phyloP scores from a whole-genome alignment of 1,284 basidiomycete species.

The Tilletia caries region DNA sequence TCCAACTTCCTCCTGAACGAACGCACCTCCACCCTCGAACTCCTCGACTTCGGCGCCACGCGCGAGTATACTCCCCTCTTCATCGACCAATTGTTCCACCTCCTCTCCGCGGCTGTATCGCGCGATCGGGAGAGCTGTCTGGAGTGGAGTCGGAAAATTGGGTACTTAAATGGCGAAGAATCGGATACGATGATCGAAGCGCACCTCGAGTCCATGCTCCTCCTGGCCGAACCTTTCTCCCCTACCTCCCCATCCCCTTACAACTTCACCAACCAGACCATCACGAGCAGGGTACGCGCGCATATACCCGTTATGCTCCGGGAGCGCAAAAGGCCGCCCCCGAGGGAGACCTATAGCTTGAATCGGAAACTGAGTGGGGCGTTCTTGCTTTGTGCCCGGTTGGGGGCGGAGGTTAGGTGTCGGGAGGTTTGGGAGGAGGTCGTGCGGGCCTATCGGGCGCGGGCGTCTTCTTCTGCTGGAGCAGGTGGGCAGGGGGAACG shows the following conservation, averaged over 20 bases:
- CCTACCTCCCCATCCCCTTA: slow-evolving; percentile 63
- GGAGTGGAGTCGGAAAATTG: slow-evolving; percentile 71
- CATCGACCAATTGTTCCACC: slow-evolving; percentile 79
- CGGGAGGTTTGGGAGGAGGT: slow-evolving; percentile 57
- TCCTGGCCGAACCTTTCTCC: slow-evolving; percentile 75
- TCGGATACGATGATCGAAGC: slow-evolving; percentile 82
- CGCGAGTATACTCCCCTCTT: slow-evolving; percentile 80
- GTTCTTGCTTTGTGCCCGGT: slow-evolving; percentile 81
- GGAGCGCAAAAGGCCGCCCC: slow-evolving; percentile 85
- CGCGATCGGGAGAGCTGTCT: slow-evolving; percentile 71
- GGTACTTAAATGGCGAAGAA: slow-evolving; percentile 88
- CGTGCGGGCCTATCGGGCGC: slow-evolving; percentile 20
- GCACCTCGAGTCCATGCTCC: slow-evolving; percentile 75
- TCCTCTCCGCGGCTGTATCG: slow-evolving; percentile 73
- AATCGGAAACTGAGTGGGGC: slow-evolving; percentile 93
- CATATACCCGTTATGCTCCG: slow-evolving; percentile 88
- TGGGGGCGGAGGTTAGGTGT: slow-evolving; percentile 74
- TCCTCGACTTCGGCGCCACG: slow-evolving; percentile 95
- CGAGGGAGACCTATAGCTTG: slow-evolving; percentile 87
- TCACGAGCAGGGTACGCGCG: slow-evolving; percentile 70
- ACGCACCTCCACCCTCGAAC: slow-evolving; percentile 62
- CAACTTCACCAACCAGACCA: slow-evolving; percentile 66
- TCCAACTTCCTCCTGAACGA: slow-evolving; percentile 91
- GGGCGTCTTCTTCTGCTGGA: not conserved
- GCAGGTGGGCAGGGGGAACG: not conserved